These are phyloP conservation scores for Backusella tuberculispora DNA, from an alignment of 192 early-diverging fungal genomes.

Conservation along the genomic window DNA sequence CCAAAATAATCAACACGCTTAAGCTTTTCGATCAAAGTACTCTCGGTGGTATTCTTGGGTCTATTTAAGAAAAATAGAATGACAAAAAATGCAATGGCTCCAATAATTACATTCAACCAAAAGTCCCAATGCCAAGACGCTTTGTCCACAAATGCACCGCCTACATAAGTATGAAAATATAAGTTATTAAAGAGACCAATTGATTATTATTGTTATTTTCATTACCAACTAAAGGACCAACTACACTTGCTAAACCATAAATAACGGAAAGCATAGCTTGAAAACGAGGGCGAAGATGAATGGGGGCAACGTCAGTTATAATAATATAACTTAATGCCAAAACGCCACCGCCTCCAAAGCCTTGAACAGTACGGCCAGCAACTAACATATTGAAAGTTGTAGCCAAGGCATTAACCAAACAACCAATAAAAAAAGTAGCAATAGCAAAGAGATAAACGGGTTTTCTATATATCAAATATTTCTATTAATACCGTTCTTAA, in stretches of 20 bases:
- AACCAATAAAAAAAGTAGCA: constrained; percentile 49
- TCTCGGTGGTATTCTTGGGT: constrained; percentile 48
- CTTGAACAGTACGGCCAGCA: constrained; percentile 60
- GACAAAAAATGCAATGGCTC: constrained; percentile 10
- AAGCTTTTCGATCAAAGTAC: constrained; percentile 51
- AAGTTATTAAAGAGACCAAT: constrained; percentile 14
- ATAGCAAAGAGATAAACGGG: constrained; percentile 30
- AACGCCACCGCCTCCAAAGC: constrained; percentile 69
- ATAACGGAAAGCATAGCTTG: constrained; percentile 63
- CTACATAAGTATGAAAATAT: constrained; percentile 32
- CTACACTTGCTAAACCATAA: constrained; percentile 62
- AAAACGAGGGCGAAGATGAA: constrained; percentile 67
- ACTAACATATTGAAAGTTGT: constrained; percentile 69
- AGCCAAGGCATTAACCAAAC: constrained; percentile 56
- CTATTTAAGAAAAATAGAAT: constrained; percentile 46
- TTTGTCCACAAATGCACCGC: constrained; percentile 71
- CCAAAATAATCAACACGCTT: constrained; percentile 66
- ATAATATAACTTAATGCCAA: constrained; percentile 67
- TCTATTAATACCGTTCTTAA: background rate
- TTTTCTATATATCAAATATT: constrained; percentile 20
- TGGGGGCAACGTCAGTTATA: constrained; percentile 69
- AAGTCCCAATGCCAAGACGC: constrained; percentile 76
- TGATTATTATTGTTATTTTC: background rate
- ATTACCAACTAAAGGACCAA: constrained; percentile 61
- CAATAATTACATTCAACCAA: constrained; percentile 44